Conservation (phyloP, 2,329 filamentous ascomycete genomes). For the Ustulina deusta region DNA sequence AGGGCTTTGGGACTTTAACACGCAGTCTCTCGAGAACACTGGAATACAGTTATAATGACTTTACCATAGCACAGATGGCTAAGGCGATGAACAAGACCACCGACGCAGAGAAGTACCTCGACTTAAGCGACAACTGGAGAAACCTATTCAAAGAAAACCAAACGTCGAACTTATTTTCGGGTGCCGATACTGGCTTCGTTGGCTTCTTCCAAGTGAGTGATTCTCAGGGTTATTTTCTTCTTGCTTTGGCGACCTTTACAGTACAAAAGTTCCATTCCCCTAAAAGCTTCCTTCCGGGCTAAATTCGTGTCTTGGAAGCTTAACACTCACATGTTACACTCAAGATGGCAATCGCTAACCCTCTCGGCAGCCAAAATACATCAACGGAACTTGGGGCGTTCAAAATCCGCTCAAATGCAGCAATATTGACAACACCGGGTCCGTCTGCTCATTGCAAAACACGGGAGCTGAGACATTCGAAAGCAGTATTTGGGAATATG, state of each 20-base stretch:
- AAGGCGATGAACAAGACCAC: constrained; percentile 63
- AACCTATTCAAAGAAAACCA: constrained; percentile 74
- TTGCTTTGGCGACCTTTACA: background rate
- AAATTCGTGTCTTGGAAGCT: background rate
- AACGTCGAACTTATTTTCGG: constrained; percentile 64
- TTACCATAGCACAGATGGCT: constrained; percentile 73
- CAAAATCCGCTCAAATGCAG: constrained; percentile 76
- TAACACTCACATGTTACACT: background rate
- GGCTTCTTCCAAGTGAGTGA: constrained; percentile 72
- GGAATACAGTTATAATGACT: constrained; percentile 85
- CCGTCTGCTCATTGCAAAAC: constrained; percentile 69
- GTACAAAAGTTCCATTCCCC: background rate
- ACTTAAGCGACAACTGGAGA: constrained; percentile 72
- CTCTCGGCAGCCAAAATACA: constrained; percentile 62
- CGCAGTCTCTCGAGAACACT: constrained; percentile 78
- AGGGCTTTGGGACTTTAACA: constrained; percentile 76
- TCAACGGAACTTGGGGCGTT: constrained; percentile 75
- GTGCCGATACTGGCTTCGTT: constrained; percentile 71
- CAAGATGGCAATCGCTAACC: background rate
- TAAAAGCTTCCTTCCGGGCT: background rate
- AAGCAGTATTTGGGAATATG: constrained; percentile 78
- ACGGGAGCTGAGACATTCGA: constrained; percentile 78
- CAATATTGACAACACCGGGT: constrained; percentile 59
- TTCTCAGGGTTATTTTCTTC: background rate
- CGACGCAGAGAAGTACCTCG: constrained; percentile 70